phyloP scores from a whole-genome alignment of 441 rosid species.

The Sinapis alba region DNA sequence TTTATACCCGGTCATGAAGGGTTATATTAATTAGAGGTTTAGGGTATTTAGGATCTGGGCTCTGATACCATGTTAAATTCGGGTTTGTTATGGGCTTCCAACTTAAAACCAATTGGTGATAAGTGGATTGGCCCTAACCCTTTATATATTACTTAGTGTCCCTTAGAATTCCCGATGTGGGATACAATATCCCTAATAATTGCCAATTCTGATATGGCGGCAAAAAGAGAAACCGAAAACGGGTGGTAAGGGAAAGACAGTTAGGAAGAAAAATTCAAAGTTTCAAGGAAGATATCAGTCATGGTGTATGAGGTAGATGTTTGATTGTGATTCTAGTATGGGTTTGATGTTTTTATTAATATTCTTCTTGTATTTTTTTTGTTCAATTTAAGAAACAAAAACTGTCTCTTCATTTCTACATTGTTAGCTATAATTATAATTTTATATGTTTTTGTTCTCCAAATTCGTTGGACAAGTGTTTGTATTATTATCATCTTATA shows the following conservation, averaged over 20 bases:
- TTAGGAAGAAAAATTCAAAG: background rate
- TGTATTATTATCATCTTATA: background rate
- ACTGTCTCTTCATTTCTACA: background rate
- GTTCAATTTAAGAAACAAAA: too few species aligned
- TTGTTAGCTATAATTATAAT: background rate
- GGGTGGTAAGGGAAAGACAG: background rate
- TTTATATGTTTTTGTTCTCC: background rate
- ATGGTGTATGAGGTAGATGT: background rate
- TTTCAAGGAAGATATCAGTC: background rate
- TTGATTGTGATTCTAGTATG: background rate
- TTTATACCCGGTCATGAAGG: too few species aligned
- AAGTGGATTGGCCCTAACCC: too few species aligned
- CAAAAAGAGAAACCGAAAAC: background rate
- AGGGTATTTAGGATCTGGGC: too few species aligned
- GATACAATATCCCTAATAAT: too few species aligned
- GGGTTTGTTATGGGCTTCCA: too few species aligned
- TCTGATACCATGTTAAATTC: too few species aligned
- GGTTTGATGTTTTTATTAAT: background rate
- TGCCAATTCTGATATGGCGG: background rate
- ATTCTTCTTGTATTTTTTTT: too few species aligned
- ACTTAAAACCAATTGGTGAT: too few species aligned
- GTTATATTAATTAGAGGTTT: too few species aligned
- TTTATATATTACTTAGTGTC: too few species aligned
- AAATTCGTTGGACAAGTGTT: background rate
- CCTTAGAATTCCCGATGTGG: too few species aligned